Base-by-base conservation (phyloP, 2,329 filamentous ascomycete species). In the Pezicula neosporulosa region DNA sequence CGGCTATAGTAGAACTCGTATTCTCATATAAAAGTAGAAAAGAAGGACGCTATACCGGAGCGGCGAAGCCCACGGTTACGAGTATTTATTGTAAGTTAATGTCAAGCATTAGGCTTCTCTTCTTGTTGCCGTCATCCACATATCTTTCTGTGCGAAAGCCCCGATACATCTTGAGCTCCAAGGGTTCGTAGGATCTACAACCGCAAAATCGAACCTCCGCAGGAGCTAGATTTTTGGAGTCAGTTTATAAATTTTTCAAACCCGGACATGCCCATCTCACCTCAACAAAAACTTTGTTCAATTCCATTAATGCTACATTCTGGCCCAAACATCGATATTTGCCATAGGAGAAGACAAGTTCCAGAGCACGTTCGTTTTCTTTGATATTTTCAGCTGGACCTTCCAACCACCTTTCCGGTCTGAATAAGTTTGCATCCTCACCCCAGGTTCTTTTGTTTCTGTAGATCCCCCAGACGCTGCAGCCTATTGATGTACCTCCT, bases 341-440 rank as follows among this genome's bases (percentile, higher is more conserved):
- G 0, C 76, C 75, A 15, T 69, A 64, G 15, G 71, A 71, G 60
- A 77, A 78, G 0, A 73, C 63, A 13, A 74, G 60, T 44, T 76
- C 74, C 45, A 71, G 61, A 2, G 68, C 71, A 36, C 63, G 61
- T 24, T 67, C 63, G 66, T 74, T 76, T 15, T 63, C 62, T 15
- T 50, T 27, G 13, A 51, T 27, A 16, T 52, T 46, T n/a, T 54
- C 58, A 2, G 44, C 39, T 3, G 50, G 36, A 0, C 60, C 66
- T 1, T 73, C 66, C 3, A 81, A 56, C 75, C 76, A 81, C 41
- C 78, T 68, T 44, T 77, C 76, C 1, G 78, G 78, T 19, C 70
- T 65, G 57, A 74, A 81, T 0, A 70, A 50, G 24, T 70, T 63
- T 2, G 71, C 60, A 18, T 74, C 70, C 0, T 48, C n/a, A 5